Percentiles rank a stretch among this genome's conserved stretches.
Evolutionary conservation across 2,329 filamentous ascomycete genomes (phyloP).

Genomic region (Monosporascus sp.): DNA sequence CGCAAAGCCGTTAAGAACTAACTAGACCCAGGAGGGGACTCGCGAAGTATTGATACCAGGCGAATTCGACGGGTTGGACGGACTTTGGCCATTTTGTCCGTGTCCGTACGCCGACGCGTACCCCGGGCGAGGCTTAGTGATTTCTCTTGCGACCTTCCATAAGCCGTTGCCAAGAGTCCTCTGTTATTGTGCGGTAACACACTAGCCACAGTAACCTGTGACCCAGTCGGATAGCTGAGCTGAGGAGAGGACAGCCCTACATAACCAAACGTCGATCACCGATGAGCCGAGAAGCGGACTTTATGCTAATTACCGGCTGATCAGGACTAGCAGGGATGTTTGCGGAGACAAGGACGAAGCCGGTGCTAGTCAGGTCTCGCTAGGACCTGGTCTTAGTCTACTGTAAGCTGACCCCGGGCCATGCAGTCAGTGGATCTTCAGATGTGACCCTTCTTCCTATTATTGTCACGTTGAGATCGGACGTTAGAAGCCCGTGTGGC

Average conservation of each 20-base stretch:
- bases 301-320: not conserved
- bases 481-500: not conserved
- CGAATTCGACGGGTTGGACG: conserved; percentile 1
- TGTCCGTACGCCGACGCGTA: conserved; percentile 1
- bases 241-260: too few species aligned
- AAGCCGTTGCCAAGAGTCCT: not conserved
- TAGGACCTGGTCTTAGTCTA: not conserved
- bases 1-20: conserved; percentile 6
- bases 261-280: too few species aligned
- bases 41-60: conserved; percentile 3
- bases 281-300: not conserved
- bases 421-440: not conserved
- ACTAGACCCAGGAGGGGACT: conserved; percentile 1
- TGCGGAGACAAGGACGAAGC: not conserved
- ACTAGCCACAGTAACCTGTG: not conserved
- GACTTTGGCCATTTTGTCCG: conserved; percentile 15
- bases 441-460: not conserved
- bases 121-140: not conserved
- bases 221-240: not conserved
- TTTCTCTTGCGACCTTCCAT: not conserved
- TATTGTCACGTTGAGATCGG: not conserved
- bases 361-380: not conserved
- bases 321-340: not conserved
- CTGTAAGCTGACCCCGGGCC: not conserved
- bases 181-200: not conserved